phyloP scores from a whole-genome alignment of 495 filamentous ascomycete genomes.

The Neurospora tetrasperma region DNA sequence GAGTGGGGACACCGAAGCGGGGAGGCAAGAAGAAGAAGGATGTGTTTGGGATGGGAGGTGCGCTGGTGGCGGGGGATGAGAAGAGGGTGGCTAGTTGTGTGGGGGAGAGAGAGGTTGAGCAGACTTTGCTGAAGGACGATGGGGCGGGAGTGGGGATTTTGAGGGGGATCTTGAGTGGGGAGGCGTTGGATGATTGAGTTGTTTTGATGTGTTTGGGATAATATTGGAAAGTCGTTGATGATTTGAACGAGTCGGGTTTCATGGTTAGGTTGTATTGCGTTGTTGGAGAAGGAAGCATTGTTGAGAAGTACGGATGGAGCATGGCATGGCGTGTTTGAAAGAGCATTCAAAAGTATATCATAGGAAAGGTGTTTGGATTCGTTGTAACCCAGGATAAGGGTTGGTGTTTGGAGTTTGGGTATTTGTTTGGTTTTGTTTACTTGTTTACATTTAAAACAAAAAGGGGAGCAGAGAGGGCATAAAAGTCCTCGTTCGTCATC shows the following conservation, averaged over 20 bases:
- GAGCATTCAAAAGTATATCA: neutral
- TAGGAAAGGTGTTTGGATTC: neutral
- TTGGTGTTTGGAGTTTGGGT: neutral
- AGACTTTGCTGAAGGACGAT: slow-evolving; percentile 43
- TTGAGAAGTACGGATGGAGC: neutral
- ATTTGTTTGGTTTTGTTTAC: neutral
- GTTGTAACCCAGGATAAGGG: neutral
- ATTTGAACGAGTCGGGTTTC: neutral
- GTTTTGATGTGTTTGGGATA: neutral
- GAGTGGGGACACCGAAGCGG: slow-evolving; percentile 33
- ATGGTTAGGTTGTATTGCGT: neutral
- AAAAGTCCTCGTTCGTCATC: neutral
- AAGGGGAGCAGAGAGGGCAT: neutral
- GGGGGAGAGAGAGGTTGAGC: slow-evolving; percentile 63
- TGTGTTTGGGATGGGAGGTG: slow-evolving; percentile 26
- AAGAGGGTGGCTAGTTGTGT: slow-evolving; percentile 66
- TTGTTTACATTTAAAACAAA: neutral
- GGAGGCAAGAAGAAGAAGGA: slow-evolving; percentile 17
- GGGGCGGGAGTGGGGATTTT: slow-evolving; percentile 52
- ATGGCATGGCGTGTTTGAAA: slow-evolving; percentile 8
- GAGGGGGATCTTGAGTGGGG: slow-evolving; percentile 42
- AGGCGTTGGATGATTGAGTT: slow-evolving; percentile 34
- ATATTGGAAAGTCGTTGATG: neutral
- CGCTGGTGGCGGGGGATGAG: slow-evolving; percentile 43
- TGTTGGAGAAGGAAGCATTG: neutral